Base-by-base conservation (phyloP, 2,329 filamentous ascomycete species). In the Cladosporium colombiae region DNA sequence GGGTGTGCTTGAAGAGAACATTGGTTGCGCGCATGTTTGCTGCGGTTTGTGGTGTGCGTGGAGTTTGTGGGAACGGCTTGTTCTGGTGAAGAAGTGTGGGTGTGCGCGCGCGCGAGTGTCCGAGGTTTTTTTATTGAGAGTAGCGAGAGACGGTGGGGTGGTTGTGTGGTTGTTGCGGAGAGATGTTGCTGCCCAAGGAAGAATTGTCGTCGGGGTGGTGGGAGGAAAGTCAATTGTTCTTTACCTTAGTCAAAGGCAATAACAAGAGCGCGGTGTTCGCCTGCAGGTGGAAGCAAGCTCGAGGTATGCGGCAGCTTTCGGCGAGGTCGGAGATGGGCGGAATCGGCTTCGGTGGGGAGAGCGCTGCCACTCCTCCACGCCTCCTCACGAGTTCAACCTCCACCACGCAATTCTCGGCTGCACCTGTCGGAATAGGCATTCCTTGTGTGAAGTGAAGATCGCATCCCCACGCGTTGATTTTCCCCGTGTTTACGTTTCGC, bases 1-100 rank as follows among this genome's bases (percentile, higher is more conserved):
- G 82, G 77, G 83, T 80, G 67, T 81, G 79, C 69, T 80, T 78
- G 70, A 79, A 76, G 70, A 84, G 80, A 31, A 75, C 71, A 67
- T 78, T 77, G 68, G 81, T 83, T 58, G 79, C 78, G 68, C 79
- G 78, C 81, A 83, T 83, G 56, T 68, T 74, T 68, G 46, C 56
- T 44, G 44, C 16, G 53, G 61, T 35, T 49, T 8, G 59, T 59
- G 62, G 31, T 29, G 57, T 49, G 57, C 33, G 50, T 21, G 18
- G 10, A 55, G 52, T 31, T 33, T 27, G 27, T 11, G 40, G 58
- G 18, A 37, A 21, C 37, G 37, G 49, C 13, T 29, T 16, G 49
- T 52, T 52, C 49, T 60, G 37, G 10, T 33, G 35, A 23, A 31
- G 25, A 59, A 29, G 56, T 27, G 35, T 23, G 13, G 37, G 23